phyloP scores from a whole-genome alignment of 2,329 filamentous ascomycete genomes.

The Calonectria pteridis region DNA sequence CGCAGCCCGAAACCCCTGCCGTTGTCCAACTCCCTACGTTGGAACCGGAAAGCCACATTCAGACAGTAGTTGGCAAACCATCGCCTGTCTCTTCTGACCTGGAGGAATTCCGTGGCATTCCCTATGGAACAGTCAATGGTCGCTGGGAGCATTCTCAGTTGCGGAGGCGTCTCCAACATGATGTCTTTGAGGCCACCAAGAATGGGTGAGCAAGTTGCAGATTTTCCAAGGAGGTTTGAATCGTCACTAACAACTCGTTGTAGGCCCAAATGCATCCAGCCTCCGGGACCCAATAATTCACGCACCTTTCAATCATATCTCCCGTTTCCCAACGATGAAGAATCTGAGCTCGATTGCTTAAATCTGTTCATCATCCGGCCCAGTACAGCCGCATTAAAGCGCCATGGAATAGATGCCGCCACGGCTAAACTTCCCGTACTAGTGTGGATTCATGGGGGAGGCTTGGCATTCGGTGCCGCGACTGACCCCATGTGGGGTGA shows the following conservation, averaged over 20 bases:
- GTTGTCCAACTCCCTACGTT: not conserved
- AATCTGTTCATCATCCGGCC: conserved; percentile 12
- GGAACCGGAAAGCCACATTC: not conserved
- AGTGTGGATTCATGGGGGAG: conserved; percentile 16
- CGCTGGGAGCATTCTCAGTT: conserved; percentile 2
- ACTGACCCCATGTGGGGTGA: conserved; percentile 12
- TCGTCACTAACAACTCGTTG: not conserved
- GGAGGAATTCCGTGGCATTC: conserved; percentile 13
- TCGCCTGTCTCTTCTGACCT: not conserved
- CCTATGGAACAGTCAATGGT: not conserved
- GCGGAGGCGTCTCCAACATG: not conserved
- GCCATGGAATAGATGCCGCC: not conserved
- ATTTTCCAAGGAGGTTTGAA: not conserved
- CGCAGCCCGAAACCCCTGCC: not conserved
- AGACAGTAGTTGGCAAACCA: not conserved
- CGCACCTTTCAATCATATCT: conserved; percentile 8
- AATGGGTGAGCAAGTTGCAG: not conserved
- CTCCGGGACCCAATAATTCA: not conserved
- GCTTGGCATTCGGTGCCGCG: conserved; percentile 8
- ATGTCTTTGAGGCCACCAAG: conserved; percentile 1
- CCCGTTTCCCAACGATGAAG: conserved; percentile 8
- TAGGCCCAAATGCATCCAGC: conserved; percentile 9
- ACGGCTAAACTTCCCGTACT: not conserved
- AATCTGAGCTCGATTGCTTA: conserved; percentile 13
- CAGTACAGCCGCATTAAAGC: not conserved